Conservation (phyloP, 1,284 basidiomycete species). For the Puccinia novopanici region DNA sequence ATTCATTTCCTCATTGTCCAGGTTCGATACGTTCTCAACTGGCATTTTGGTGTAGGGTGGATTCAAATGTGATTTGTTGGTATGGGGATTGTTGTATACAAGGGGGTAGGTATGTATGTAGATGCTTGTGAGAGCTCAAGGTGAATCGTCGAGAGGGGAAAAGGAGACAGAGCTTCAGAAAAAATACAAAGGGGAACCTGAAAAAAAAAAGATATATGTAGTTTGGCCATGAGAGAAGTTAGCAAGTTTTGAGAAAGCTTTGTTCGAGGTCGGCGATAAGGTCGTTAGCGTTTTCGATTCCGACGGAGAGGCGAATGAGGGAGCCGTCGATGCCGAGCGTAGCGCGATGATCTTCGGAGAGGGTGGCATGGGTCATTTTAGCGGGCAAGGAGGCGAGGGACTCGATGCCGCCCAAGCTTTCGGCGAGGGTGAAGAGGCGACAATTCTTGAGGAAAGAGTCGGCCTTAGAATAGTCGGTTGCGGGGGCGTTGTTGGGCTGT, state of each 20-base stretch:
- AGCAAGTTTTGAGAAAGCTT: constrained; percentile 63
- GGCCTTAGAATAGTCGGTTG: constrained; percentile 62
- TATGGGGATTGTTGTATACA: too few species aligned
- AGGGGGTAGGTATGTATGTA: too few species aligned
- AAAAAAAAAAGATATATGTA: too few species aligned
- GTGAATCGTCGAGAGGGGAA: too few species aligned
- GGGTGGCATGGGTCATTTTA: constrained; percentile 61
- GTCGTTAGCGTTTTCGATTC: constrained; percentile 84
- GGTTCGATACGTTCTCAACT: too few species aligned
- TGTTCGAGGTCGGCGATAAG: constrained; percentile 73
- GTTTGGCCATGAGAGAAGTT: too few species aligned
- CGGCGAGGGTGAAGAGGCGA: constrained; percentile 79
- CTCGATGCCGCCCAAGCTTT: constrained; percentile 89
- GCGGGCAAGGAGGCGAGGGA: constrained; percentile 77
- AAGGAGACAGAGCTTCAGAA: too few species aligned
- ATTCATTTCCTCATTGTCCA: too few species aligned
- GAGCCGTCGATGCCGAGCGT: constrained; percentile 77
- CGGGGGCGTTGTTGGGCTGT: constrained; percentile 51
- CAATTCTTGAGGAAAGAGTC: constrained; percentile 72
- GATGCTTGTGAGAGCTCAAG: too few species aligned
- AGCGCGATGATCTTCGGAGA: constrained; percentile 72
- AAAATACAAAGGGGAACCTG: too few species aligned
- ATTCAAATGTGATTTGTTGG: too few species aligned
- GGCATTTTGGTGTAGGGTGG: too few species aligned
- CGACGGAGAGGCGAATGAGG: constrained; percentile 79